phyloP scores from a whole-genome alignment of 139 green algal genomes.

The Closterium sp. region DNA sequence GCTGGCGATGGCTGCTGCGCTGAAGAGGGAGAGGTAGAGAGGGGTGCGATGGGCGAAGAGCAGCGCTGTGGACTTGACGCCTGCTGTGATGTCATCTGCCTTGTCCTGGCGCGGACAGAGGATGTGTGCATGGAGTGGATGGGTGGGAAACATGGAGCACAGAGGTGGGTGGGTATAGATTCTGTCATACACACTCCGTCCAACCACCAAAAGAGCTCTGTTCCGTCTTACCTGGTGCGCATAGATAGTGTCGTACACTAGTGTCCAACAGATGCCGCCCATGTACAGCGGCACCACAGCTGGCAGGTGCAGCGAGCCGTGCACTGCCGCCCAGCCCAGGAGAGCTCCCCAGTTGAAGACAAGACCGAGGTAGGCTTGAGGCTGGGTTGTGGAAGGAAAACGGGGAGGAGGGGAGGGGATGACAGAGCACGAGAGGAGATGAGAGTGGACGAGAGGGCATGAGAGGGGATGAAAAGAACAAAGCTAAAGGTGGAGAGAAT shows the following conservation, averaged over 20 bases:
- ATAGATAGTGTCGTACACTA: conserved; percentile 99
- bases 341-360: conserved; percentile 98
- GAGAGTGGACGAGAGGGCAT: background rate
- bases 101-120: conserved; percentile 81
- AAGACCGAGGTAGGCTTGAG: conserved; percentile 80
- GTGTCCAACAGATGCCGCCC: conserved; percentile 80
- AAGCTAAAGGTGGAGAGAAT: too few relatives aligned
- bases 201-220: too few relatives aligned
- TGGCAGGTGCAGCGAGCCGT: conserved; percentile 67
- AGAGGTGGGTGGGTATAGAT: background rate
- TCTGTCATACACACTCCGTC: background rate
- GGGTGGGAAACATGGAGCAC: background rate
- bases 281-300: conserved; percentile 82
- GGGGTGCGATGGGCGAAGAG: conserved; percentile 39
- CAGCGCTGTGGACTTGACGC: conserved; percentile 89
- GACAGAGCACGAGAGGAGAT: too few relatives aligned
- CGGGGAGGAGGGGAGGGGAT: too few relatives aligned
- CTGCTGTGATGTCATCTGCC: conserved; percentile 75
- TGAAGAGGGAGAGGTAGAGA: conserved; percentile 39
- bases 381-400: conserved; percentile 9
- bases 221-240: conserved; percentile 76
- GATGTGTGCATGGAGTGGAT: conserved; percentile 1
- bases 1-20: background rate
- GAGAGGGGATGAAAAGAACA: background rate
- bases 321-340: conserved; percentile 84